Percentiles rank a stretch among this genome's conserved stretches.
These are phyloP conservation scores for Pseudonitzschia delicatissima DNA, from an alignment of 108 stramenopile genomes.

Conservation along the genomic window DNA sequence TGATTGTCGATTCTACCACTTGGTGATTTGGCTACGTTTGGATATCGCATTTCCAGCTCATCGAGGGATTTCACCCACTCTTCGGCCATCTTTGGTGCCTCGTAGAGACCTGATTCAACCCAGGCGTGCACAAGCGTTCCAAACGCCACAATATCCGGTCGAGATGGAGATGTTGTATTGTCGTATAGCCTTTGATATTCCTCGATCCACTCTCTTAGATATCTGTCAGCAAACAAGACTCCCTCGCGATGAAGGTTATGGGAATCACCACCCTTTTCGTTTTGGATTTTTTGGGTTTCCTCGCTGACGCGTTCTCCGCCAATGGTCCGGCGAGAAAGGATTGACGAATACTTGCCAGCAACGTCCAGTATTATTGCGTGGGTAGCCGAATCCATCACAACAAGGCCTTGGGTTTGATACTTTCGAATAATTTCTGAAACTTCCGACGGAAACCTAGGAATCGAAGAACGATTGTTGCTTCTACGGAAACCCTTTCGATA, in stretches of 20 bases:
- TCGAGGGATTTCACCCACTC: slow-evolving; percentile 1
- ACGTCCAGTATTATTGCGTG: slow-evolving; percentile 27
- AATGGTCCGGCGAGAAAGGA: background rate
- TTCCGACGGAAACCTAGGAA: slow-evolving; percentile 1
- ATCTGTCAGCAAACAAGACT: slow-evolving; percentile 21
- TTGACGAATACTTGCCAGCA: slow-evolving; percentile 11
- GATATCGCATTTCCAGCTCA: background rate
- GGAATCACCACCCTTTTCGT: background rate
- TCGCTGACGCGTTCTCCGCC: background rate
- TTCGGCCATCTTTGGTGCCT: slow-evolving; percentile 33
- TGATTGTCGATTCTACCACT: background rate
- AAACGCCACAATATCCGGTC: slow-evolving; percentile 33
- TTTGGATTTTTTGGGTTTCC: too few relatives aligned
- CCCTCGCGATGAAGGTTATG: background rate
- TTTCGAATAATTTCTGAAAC: background rate
- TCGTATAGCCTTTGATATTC: background rate
- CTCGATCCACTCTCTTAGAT: slow-evolving; percentile 24
- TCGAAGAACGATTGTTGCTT: background rate
- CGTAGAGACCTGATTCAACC: slow-evolving; percentile 20
- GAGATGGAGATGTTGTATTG: background rate
- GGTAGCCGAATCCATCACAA: slow-evolving; percentile 14
- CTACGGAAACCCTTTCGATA: too few relatives aligned
- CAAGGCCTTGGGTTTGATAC: background rate
- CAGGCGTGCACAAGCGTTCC: slow-evolving; percentile 35
- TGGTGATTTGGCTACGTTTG: background rate